Percentiles rank a stretch among this genome's conserved stretches.
Conservation (phyloP, 257 asterid genomes). For the Mentha longifolia region DNA sequence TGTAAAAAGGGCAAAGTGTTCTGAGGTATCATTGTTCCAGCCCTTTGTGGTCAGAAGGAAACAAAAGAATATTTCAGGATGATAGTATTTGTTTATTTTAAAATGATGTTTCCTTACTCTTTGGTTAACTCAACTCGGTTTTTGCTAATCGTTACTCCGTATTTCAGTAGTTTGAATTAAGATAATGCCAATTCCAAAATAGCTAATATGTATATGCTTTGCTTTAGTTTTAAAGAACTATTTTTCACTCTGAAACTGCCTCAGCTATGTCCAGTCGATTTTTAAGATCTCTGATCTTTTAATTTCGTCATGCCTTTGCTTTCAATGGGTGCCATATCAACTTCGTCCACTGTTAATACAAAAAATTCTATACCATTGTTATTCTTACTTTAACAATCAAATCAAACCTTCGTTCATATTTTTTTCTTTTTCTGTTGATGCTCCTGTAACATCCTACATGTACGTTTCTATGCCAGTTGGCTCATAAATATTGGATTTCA, state of each 20-base stretch:
- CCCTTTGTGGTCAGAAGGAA: background rate
- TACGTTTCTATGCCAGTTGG: slow-evolving; percentile 16
- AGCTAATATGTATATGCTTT: background rate
- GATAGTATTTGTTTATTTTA: background rate
- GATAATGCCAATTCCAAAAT: background rate
- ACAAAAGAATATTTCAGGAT: background rate
- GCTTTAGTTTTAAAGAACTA: background rate
- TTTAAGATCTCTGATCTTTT: background rate
- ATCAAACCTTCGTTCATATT: background rate
- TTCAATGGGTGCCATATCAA: background rate
- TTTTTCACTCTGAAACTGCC: slow-evolving; percentile 3
- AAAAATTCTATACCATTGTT: background rate
- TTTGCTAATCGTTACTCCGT: slow-evolving; percentile 2
- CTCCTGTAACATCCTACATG: slow-evolving; percentile 25
- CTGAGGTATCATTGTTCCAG: background rate
- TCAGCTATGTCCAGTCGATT: background rate
- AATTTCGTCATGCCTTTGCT: background rate
- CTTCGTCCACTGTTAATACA: slow-evolving; percentile 5
- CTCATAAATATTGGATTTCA: slow-evolving; percentile 51
- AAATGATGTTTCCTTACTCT: background rate
- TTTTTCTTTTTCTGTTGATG: slow-evolving; percentile 7
- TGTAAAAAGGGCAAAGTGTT: background rate
- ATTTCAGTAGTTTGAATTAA: background rate
- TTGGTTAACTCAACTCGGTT: background rate
- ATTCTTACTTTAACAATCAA: slow-evolving; percentile 10